These are phyloP conservation scores for Corinectria fuckeliana DNA, from an alignment of 2,329 filamentous ascomycete species.

Conservation along the genomic window DNA sequence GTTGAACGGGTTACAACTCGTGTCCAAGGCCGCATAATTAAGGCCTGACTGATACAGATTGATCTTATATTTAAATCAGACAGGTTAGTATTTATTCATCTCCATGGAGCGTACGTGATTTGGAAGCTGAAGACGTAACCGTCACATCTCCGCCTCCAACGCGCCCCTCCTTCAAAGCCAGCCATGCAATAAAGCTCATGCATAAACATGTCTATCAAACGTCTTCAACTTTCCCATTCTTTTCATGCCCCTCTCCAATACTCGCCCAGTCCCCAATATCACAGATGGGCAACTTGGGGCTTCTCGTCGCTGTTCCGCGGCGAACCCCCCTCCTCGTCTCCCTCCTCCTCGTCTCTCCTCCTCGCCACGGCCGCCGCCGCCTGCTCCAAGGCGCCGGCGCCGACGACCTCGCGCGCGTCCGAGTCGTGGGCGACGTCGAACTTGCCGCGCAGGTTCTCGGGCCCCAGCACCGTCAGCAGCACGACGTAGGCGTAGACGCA, in stretches of 20 bases:
- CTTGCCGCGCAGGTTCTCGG: slow-evolving; percentile 58
- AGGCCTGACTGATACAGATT: background rate
- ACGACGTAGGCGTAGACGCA: slow-evolving; percentile 75
- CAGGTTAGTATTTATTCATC: background rate
- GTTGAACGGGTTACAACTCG: background rate
- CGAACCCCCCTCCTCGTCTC: slow-evolving; percentile 27
- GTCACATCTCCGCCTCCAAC: background rate
- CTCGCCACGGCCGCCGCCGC: slow-evolving; percentile 6
- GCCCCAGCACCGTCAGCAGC: slow-evolving; percentile 67
- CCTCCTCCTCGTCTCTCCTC: slow-evolving; percentile 28
- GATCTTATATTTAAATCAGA: background rate
- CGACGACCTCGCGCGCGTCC: slow-evolving; percentile 55
- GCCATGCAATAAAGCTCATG: background rate
- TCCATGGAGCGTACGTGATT: background rate
- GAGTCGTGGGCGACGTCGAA: slow-evolving; percentile 58
- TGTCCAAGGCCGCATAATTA: background rate
- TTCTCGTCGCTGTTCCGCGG: slow-evolving; percentile 13
- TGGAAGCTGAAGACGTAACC: background rate
- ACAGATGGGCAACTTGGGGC: slow-evolving; percentile 10
- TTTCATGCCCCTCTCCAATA: slow-evolving; percentile 8
- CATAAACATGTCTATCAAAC: background rate
- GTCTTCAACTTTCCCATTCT: slow-evolving; percentile 4
- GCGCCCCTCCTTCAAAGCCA: background rate
- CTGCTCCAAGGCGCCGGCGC: slow-evolving; percentile 43
- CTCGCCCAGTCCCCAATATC: background rate